Percentiles rank a stretch among this genome's conserved stretches.
Evolutionary conservation across 2,329 filamentous ascomycete species (phyloP).

Genomic region (Claviceps cyperi): DNA sequence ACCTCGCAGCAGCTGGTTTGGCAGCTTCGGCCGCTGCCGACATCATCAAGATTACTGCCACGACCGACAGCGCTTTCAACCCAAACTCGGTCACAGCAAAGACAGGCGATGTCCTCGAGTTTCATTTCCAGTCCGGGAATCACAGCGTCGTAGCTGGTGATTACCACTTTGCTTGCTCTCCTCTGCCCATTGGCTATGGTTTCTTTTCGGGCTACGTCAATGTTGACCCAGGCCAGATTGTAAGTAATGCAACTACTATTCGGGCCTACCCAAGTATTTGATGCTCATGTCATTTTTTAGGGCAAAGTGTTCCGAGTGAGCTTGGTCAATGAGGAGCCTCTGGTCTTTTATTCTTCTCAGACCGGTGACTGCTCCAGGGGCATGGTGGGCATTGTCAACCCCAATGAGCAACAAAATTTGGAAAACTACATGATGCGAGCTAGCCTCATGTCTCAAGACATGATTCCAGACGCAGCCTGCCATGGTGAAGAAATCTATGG

Average conservation of each 20-base stretch:
- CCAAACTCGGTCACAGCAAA: conserved; percentile 19
- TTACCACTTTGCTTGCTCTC: conserved; percentile 22
- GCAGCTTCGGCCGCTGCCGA: conserved; percentile 15
- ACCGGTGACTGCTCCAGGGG: conserved; percentile 21
- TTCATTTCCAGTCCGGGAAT: conserved; percentile 22
- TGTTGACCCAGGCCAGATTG: conserved; percentile 15
- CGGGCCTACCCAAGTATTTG: background rate
- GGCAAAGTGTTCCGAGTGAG: conserved; percentile 21
- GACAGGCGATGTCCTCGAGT: conserved; percentile 22
- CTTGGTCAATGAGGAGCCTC: conserved; percentile 18
- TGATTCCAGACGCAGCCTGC: conserved; percentile 12
- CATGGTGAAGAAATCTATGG: conserved; percentile 19
- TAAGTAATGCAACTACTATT: conserved; percentile 6
- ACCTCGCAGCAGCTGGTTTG: conserved; percentile 13
- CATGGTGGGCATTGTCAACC: conserved; percentile 27
- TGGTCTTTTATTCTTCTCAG: conserved; percentile 25
- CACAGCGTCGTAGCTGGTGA: conserved; percentile 24
- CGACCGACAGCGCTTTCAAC: conserved; percentile 18
- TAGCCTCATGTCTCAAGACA: conserved; percentile 11
- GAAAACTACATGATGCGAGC: conserved; percentile 19
- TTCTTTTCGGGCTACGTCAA: conserved; percentile 24
- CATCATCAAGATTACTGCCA: conserved; percentile 21
- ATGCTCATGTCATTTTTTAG: conserved; percentile 9
- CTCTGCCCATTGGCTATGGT: conserved; percentile 17
- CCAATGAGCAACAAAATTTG: conserved; percentile 15